Evolutionary conservation across 345 rosid genomes (phyloP), one percentile per base, ranked within the genome.

Genomic region (Acer negundo): DNA sequence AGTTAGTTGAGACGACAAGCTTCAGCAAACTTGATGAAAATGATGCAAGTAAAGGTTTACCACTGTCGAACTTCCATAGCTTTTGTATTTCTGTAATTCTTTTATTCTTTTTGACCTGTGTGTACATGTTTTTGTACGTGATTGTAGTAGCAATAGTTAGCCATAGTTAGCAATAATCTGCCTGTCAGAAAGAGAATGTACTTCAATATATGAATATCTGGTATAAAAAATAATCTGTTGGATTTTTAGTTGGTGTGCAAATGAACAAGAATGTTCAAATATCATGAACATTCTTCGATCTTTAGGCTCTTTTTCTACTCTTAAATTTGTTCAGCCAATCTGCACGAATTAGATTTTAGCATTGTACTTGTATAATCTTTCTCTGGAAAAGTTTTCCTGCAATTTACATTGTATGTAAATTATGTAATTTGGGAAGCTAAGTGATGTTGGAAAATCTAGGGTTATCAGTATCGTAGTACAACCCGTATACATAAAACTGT

Each of bases 11-110:
- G 76, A 40, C 44, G 6, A 7, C 40, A 20, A 17, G 6, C 62
- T 73, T 44, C 59, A 24, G 19, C 77, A 73, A 55, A 46, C 64
- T 40, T 40, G 75, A 75, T 12, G 73, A 56, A 49, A 17, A 40
- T 66, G 79, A 77, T 77, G 12, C 20, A 79, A 61, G 78, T 58
- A 73, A 74, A 67, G 73, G 38, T 49, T 28, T n/a, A 53, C 38
- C 16, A 46, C 28, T 19, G 24, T 4, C 4, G 38, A 31, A 31
- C 6, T 44, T 63, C 59, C 47, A 10, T 62, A 44, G 23, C 61
- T 31, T 73, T 53, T 19, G 22, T 10, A 35, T 75, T 62, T 53
- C 47, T 15, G 31, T 56, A 15, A 23, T 47, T 69, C 42, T 65
- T 75, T 26, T 38, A 19, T 7, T 73, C 75, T 16, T 71, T 69